Base-by-base conservation (phyloP, 2,329 filamentous ascomycete genomes). In the Colletotrichum scovillei region DNA sequence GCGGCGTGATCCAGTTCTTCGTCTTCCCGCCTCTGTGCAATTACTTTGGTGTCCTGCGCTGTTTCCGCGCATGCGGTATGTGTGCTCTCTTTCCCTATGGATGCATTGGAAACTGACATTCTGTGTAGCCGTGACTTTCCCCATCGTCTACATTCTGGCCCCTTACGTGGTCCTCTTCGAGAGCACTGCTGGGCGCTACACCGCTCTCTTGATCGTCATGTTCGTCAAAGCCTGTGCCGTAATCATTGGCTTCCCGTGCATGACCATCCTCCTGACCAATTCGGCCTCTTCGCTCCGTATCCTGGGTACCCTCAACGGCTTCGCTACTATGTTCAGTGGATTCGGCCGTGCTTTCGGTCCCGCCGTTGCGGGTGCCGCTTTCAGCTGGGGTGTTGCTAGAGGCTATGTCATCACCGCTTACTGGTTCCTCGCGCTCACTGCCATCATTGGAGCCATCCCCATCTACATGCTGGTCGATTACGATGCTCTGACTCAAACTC, bases 271-370 rank as follows among this genome's bases (percentile, higher is more conserved):
- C 60, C 88, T 98, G 35, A 94, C 95, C 73, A 97, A 98, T 82
- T 93, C 95, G 19, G 94, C 95, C 0, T 94, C 95, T 0, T 95
- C 93, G 8, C 93, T 93, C 69, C 89, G 94, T 63, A 93, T 97
- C 1, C 90, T 98, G 1, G 97, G 97, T 3, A 95, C 94, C 0
- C 93, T 98, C 68, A 98, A 98, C 79, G 97, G 96, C 3, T 91
- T 98, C 74, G 95, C 95, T 0, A 98, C 95, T 0, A 93, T 92
- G 69, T 91, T 95, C 42, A 93, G 92, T 75, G 95, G 94, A 0
- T 82, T 98, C 5, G 96, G 95, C 1, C 87, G 95, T 62, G 95
- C 95, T 0, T 78, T 89, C 0, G 97, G 97, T 0, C 96, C 97
- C 0, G 93, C 94, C 0, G 81, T 93, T 42, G 89, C 91, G 0